A percentile compares a stretch with the other conserved stretches of the same genome.
Conservation (phyloP, 2,329 filamentous ascomycete genomes). For the Ascochyta viciae-villosae region DNA sequence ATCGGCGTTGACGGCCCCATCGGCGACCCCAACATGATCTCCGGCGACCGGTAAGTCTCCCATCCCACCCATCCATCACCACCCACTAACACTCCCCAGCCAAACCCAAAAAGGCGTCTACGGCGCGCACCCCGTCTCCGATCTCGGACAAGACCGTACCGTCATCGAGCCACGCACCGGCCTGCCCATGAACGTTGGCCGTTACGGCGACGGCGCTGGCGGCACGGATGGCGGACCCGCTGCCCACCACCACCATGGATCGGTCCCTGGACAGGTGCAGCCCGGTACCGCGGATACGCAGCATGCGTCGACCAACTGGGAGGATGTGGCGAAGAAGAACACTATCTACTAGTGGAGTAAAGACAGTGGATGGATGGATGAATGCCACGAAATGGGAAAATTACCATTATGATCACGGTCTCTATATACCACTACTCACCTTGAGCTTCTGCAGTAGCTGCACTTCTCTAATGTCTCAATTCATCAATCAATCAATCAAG, state of each 20-base stretch:
- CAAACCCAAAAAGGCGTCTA: constrained; percentile 27
- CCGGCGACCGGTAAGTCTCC: constrained; percentile 38
- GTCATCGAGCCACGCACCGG: constrained; percentile 51
- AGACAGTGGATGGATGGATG: too few relatives aligned
- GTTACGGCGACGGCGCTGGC: constrained; percentile 48
- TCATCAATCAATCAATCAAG: too few relatives aligned
- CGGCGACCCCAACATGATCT: constrained; percentile 33
- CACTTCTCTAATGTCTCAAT: background rate
- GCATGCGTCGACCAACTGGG: constrained; percentile 30
- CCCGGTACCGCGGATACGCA: constrained; percentile 17
- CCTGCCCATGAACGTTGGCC: constrained; percentile 50
- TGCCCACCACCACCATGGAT: constrained; percentile 22
- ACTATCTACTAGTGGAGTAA: constrained; percentile 30
- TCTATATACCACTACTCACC: background rate
- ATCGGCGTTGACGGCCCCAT: constrained; percentile 43
- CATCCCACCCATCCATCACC: background rate
- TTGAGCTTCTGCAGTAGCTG: background rate
- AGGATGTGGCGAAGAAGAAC: constrained; percentile 37
- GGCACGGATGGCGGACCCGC: constrained; percentile 47
- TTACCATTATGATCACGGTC: background rate
- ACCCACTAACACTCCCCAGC: constrained; percentile 18
- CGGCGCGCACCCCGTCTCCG: constrained; percentile 28
- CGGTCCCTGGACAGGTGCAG: background rate
- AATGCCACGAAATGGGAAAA: too few relatives aligned
- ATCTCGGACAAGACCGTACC: constrained; percentile 21